These are phyloP conservation scores for Naganishia antarctica DNA, from an alignment of 768 basidiomycete species.

Conservation along the genomic window DNA sequence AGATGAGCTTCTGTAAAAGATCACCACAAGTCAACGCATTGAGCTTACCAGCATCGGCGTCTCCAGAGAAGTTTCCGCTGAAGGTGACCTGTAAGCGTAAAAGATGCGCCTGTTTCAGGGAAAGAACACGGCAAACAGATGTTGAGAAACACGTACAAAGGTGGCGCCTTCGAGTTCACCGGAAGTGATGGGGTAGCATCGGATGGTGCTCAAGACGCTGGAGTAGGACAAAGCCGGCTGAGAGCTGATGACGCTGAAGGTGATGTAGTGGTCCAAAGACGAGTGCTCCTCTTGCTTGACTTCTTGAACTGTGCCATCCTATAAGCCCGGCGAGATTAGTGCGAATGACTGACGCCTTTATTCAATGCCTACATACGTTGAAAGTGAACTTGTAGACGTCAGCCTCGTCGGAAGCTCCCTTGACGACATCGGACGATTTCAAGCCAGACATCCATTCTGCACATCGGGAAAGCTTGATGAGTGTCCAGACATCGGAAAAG, in stretches of 20 bases:
- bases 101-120: conserved; percentile 38
- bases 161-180: conserved; percentile 35
- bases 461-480: conserved; percentile 40
- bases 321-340: too few species aligned
- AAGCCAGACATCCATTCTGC: conserved; percentile 33
- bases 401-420: conserved; percentile 32
- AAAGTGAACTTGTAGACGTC: conserved; percentile 35
- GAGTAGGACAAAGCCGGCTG: conserved; percentile 42
- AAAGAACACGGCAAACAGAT: too few species aligned
- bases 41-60: conserved; percentile 41
- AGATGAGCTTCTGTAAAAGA: background rate
- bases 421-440: conserved; percentile 27
- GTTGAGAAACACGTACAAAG: too few species aligned
- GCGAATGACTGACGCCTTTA: too few species aligned
- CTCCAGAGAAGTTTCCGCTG: conserved; percentile 36
- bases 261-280: conserved; percentile 40
- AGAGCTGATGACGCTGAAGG: conserved; percentile 39
- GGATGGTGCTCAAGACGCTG: conserved; percentile 44
- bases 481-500: conserved; percentile 27
- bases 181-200: conserved; percentile 39
- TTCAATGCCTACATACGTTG: too few species aligned
- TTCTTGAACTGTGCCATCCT: conserved; percentile 38
- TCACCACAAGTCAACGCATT: too few species aligned
- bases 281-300: conserved; percentile 47
- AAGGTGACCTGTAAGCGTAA: conserved; percentile 27